A percentile compares a stretch with the other conserved stretches of the same genome.
Conservation (phyloP, 1,139 yeast genomes). For the Pichia terricola region DNA sequence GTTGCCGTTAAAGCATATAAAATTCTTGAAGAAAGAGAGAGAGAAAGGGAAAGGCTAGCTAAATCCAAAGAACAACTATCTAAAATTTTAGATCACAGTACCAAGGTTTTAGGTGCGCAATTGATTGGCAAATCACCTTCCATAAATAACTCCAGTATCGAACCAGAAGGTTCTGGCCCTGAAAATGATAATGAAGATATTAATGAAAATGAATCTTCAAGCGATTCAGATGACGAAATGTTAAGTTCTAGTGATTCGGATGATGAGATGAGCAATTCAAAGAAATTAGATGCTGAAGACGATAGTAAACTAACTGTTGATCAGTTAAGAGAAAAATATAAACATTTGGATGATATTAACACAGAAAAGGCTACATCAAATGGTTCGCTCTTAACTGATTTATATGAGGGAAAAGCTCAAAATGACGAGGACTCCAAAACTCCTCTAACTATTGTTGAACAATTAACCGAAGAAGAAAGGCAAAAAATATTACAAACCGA, state of each 20-base stretch:
- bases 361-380: not conserved
- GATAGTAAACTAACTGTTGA: constrained; percentile 58
- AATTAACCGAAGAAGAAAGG: constrained; percentile 20
- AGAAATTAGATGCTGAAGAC: constrained; percentile 15
- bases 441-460: constrained; percentile 17
- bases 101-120: constrained; percentile 83
- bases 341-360: constrained; percentile 28
- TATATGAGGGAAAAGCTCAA: constrained; percentile 20
- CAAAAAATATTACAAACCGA: constrained; percentile 7
- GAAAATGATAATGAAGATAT: constrained; percentile 17
- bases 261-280: constrained; percentile 10
- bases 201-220: constrained; percentile 21
- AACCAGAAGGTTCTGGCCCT: not conserved
- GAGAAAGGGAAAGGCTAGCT: constrained; percentile 58
- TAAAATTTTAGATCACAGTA: constrained; percentile 84
- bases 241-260: constrained; percentile 7
- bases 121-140: constrained; percentile 31
- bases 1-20: constrained; percentile 79
- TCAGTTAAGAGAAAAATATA: constrained; percentile 56
- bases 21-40: constrained; percentile 41
- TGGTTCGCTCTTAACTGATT: constrained; percentile 8
- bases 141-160: constrained; percentile 13
- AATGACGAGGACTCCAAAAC: constrained; percentile 1
- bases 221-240: constrained; percentile 17
- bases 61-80: constrained; percentile 84